Evolutionary conservation across 495 filamentous ascomycete genomes (phyloP).

Genomic region (Elaphomyces granulatus): DNA sequence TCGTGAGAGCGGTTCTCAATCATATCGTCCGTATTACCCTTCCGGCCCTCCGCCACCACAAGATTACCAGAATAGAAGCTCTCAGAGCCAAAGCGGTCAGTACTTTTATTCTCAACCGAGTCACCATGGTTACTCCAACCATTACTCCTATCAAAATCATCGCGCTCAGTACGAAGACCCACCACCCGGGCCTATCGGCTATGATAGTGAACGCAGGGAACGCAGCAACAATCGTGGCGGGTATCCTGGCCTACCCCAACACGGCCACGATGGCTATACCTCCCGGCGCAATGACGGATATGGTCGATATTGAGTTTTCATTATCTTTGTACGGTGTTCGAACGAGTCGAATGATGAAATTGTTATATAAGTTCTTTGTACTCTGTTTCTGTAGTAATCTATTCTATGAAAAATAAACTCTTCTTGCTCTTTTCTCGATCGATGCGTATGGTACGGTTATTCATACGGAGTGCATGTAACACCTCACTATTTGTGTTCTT

Average conservation of each 20-base stretch:
- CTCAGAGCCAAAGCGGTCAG: conserved; percentile 14
- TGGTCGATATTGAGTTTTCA: conserved; percentile 20
- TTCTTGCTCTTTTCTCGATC: no score
- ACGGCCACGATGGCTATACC: conserved; percentile 17
- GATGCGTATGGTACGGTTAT: no score
- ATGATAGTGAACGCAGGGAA: background rate
- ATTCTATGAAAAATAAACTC: no score
- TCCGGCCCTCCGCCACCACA: conserved; percentile 9
- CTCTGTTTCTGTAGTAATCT: no score
- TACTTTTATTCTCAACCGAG: conserved; percentile 17
- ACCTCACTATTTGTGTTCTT: no score
- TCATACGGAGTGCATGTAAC: no score
- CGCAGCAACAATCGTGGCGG: conserved; percentile 11
- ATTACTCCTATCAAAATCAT: conserved; percentile 9
- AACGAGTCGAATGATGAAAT: no score
- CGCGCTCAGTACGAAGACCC: conserved; percentile 11
- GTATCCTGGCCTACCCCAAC: conserved; percentile 6
- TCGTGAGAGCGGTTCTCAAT: conserved; percentile 22
- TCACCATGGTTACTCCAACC: conserved; percentile 17
- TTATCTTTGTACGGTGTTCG: background rate
- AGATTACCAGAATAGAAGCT: conserved; percentile 12
- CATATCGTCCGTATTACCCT: conserved; percentile 9
- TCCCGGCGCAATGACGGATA: conserved; percentile 23
- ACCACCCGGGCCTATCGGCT: conserved; percentile 3
- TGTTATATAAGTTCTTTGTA: no score